Evolutionary conservation across 2,329 filamentous ascomycete genomes (phyloP), one percentile per base, ranked within the genome.

Genomic region (Xylogone sp.): DNA sequence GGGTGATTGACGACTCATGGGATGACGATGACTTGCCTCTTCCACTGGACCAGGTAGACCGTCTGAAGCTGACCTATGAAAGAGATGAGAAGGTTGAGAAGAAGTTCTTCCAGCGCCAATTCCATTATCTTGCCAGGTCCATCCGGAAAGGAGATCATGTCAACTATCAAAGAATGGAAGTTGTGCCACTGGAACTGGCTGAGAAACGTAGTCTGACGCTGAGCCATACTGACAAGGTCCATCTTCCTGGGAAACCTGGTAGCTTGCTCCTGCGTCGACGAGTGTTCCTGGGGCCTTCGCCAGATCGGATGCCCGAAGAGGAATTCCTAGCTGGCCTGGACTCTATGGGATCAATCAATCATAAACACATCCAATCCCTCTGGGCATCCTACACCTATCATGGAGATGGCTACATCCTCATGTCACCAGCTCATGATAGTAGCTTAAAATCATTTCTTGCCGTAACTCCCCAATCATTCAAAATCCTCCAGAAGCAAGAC

Each of bases 21-120:
- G 85, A 88, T 59, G 88, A 92, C 62, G 78, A 82, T 49, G 87
- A 92, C 68, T 72, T 92, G 42, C 88, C 88, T 4, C 75, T 91
- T 45, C 74, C 82, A 3, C 71, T 80, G 49, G 83, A 87, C 47
- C 81, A 87, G 53, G 78, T 90, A 44, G 77, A 79, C 59, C 79
- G 79, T 45, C 76, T 90, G 18, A 75, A 77, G 24, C 71, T 90
- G 43, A 82, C 82, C 0, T 75, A 78, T 20, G 69, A 74, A 21
- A 78, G 75, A 46, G 81, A 89, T 64, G 78, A 83, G 52, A 78
- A 76, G 50, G 64, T 87, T n/a, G 84, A 88, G 59, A 79, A 74
- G 64, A 84, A 77, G 58, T 90, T 91, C 64, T 87, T 84, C 65
- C 74, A 81, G 43, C 81, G 81, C 39, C 88, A 92, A 62, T 90